A percentile compares a stretch with the other conserved stretches of the same genome.
phyloP scores from a whole-genome alignment of 164 flowering plant genomes.

The Tetracentron sinense region DNA sequence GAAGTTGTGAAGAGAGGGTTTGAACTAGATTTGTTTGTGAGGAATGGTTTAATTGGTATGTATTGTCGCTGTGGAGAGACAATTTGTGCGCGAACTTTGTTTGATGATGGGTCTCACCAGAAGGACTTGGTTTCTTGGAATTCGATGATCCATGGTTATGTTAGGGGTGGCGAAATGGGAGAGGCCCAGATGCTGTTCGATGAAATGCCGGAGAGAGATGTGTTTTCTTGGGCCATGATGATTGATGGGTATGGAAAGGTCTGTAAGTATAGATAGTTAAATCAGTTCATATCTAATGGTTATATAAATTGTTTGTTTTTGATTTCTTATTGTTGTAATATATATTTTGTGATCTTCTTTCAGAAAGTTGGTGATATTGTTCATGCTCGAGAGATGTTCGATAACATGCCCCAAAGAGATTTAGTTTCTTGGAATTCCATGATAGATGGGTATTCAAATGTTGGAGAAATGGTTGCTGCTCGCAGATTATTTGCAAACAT shows the following conservation, averaged over 20 bases:
- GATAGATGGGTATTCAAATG: conserved; percentile 28
- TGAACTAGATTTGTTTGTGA: conserved; percentile 27
- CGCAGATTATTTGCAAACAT: conserved; percentile 27
- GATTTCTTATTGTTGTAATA: background rate
- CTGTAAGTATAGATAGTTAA: background rate
- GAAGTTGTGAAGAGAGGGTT: conserved; percentile 37
- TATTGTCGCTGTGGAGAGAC: conserved; percentile 31
- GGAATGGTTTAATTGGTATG: conserved; percentile 39
- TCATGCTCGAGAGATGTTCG: conserved; percentile 29
- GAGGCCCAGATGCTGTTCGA: conserved; percentile 35
- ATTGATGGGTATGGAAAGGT: conserved; percentile 51
- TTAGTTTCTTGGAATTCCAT: conserved; percentile 38
- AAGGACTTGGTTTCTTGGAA: conserved; percentile 50
- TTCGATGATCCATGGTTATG: conserved; percentile 29
- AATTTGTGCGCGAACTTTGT: conserved; percentile 22
- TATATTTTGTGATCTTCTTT: background rate
- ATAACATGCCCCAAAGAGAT: conserved; percentile 32
- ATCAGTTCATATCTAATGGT: background rate
- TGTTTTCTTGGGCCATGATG: conserved; percentile 43
- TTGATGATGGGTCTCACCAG: conserved; percentile 23
- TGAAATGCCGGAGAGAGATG: conserved; percentile 38
- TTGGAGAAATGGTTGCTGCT: conserved; percentile 35
- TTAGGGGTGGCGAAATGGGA: conserved; percentile 24
- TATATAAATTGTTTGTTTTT: background rate
- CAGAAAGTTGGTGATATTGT: conserved; percentile 27